Conservation (phyloP, 768 basidiomycete species). For the Kwoniella pini region DNA sequence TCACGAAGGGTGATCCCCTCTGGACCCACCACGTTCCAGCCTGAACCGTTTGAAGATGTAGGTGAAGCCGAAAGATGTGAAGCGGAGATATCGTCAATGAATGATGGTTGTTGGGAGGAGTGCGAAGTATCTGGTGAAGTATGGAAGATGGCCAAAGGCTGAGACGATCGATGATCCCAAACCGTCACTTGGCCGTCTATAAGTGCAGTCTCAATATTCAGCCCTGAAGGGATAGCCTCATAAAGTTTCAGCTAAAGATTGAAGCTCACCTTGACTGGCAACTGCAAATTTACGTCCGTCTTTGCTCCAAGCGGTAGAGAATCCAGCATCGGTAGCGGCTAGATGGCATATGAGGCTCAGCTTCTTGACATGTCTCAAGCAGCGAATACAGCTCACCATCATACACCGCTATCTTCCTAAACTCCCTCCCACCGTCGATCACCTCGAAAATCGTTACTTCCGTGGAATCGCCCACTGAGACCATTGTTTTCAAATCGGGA, state of each 20-base stretch:
- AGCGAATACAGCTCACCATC: constrained; percentile 55
- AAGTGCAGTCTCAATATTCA: not conserved
- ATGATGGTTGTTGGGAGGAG: constrained; percentile 13
- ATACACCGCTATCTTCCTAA: constrained; percentile 69
- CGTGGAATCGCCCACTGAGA: constrained; percentile 87
- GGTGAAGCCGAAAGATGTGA: constrained; percentile 10
- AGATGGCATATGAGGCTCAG: not conserved
- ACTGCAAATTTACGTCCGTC: constrained; percentile 54
- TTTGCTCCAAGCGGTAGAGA: constrained; percentile 52
- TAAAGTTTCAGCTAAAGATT: not conserved
- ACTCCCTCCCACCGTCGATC: constrained; percentile 63
- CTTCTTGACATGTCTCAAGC: not conserved
- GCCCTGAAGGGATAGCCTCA: not conserved
- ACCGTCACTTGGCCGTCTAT: constrained; percentile 53
- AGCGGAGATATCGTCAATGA: constrained; percentile 25
- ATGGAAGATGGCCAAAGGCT: constrained; percentile 47
- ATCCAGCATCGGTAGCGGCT: constrained; percentile 51
- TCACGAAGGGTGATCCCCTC: constrained; percentile 28
- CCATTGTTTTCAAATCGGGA: constrained; percentile 78
- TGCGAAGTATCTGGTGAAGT: constrained; percentile 33
- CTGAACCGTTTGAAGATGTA: not conserved
- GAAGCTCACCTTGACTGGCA: constrained; percentile 47
- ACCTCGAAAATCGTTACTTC: constrained; percentile 81
- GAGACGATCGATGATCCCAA: constrained; percentile 54
- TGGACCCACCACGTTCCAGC: constrained; percentile 12